Conservation (phyloP, 106 monocot genomes). For the Agapanthus africanus region DNA sequence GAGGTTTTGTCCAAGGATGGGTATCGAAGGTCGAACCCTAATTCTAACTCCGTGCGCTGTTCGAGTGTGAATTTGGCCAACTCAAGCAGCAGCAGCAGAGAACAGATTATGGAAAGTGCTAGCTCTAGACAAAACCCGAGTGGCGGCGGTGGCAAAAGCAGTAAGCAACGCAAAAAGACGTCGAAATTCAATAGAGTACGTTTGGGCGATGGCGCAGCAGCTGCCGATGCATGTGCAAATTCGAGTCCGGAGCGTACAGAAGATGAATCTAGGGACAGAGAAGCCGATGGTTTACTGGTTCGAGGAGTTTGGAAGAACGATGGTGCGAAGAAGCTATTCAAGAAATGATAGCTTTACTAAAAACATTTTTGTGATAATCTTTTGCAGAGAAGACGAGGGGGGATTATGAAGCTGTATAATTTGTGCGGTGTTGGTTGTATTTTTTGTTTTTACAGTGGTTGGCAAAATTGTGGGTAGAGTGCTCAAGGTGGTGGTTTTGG, state of each 20-base stretch:
- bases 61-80: slow-evolving; percentile 1
- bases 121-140: slow-evolving; percentile 16
- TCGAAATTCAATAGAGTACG: slow-evolving; percentile 69
- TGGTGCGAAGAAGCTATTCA: slow-evolving; percentile 52
- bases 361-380: no score
- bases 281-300: slow-evolving; percentile 12
- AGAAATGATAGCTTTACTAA: background rate
- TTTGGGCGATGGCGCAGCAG: slow-evolving; percentile 51
- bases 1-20: slow-evolving; percentile 85
- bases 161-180: slow-evolving; percentile 35
- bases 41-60: slow-evolving; percentile 2
- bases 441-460: background rate
- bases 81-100: slow-evolving; percentile 10
- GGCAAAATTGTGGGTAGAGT: background rate
- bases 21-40: slow-evolving; percentile 28
- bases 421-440: background rate
- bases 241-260: slow-evolving; percentile 18
- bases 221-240: slow-evolving; percentile 23
- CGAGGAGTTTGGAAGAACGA: slow-evolving; percentile 74
- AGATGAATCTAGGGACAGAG: slow-evolving; percentile 2
- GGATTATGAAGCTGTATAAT: background rate
- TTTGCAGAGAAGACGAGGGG: background rate
- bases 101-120: background rate
- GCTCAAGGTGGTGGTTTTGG: background rate
- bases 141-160: slow-evolving; percentile 14